Evolutionary conservation across 2,329 filamentous ascomycete species (phyloP).

Genomic region (Didymella exigua): DNA sequence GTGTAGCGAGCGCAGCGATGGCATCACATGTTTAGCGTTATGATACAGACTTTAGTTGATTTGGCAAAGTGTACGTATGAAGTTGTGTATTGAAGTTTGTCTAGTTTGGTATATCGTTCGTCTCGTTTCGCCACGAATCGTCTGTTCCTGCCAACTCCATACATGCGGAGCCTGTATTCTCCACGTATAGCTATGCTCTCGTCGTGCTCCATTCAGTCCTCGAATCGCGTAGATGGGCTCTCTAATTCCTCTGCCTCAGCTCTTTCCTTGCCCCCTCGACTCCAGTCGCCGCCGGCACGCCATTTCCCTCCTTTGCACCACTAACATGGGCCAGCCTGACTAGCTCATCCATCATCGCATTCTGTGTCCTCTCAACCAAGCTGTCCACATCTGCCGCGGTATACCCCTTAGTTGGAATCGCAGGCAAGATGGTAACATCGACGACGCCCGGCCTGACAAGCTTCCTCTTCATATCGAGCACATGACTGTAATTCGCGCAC

Average conservation of each 20-base stretch:
- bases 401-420: conserved; percentile 45
- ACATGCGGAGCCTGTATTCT: no score
- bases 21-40: no score
- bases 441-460: conserved; percentile 56
- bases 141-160: no score
- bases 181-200: not conserved
- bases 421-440: conserved; percentile 55
- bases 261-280: conserved; percentile 27
- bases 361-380: conserved; percentile 38
- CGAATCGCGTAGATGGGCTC: not conserved
- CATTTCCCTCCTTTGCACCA: conserved; percentile 27
- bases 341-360: conserved; percentile 47
- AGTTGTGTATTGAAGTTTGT: no score
- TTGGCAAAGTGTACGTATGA: no score
- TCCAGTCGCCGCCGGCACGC: conserved; percentile 33
- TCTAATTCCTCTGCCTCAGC: conserved; percentile 34
- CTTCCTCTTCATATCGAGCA: conserved; percentile 54
- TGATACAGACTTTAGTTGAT: no score
- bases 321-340: conserved; percentile 39
- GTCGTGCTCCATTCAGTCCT: not conserved
- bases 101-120: no score
- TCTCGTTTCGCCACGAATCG: no score
- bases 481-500: conserved; percentile 57
- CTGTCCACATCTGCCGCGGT: conserved; percentile 44
- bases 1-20: no score